Percentiles rank a stretch among this genome's conserved stretches.
Evolutionary conservation across 768 basidiomycete species (phyloP).

Genomic region (Leccinellum albellum): DNA sequence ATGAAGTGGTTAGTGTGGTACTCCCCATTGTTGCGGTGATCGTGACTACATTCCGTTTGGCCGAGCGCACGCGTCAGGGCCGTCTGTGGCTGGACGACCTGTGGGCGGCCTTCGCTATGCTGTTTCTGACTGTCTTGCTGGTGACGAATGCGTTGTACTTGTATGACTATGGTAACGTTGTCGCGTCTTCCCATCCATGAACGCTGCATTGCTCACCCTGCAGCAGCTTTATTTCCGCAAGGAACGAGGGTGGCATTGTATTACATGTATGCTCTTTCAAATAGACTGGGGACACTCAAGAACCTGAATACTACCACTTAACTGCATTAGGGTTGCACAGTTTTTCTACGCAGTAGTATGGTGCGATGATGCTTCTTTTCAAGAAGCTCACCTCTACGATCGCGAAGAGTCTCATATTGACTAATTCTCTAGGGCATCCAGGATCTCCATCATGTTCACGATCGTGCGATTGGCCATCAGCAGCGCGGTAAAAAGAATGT

Average conservation of each 20-base stretch:
- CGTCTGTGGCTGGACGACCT: slow-evolving; percentile 4
- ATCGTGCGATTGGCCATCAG: not conserved
- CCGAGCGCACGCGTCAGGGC: not conserved
- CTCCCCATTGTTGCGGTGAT: slow-evolving; percentile 1
- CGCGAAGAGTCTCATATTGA: not conserved
- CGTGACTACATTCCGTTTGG: slow-evolving; percentile 1
- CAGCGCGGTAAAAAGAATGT: not conserved
- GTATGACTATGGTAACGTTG: not conserved
- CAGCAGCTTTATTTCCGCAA: not conserved
- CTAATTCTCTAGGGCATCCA: not conserved
- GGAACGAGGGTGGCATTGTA: not conserved
- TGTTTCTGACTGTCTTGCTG: not conserved
- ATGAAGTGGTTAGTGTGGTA: not conserved
- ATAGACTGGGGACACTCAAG: not conserved
- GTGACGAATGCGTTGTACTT: slow-evolving; percentile 1
- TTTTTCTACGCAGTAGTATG: slow-evolving; percentile 6
- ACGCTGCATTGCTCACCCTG: not conserved
- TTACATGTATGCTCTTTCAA: not conserved
- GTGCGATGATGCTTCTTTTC: not conserved
- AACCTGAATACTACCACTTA: not conserved
- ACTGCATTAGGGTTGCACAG: not conserved
- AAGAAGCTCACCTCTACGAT: not conserved
- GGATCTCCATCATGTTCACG: slow-evolving; percentile 3
- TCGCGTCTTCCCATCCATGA: not conserved
- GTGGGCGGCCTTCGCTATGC: not conserved